These are phyloP conservation scores for Fennellomyces sp. DNA, from an alignment of 371 early-diverging fungal genomes.

Conservation along the genomic window DNA sequence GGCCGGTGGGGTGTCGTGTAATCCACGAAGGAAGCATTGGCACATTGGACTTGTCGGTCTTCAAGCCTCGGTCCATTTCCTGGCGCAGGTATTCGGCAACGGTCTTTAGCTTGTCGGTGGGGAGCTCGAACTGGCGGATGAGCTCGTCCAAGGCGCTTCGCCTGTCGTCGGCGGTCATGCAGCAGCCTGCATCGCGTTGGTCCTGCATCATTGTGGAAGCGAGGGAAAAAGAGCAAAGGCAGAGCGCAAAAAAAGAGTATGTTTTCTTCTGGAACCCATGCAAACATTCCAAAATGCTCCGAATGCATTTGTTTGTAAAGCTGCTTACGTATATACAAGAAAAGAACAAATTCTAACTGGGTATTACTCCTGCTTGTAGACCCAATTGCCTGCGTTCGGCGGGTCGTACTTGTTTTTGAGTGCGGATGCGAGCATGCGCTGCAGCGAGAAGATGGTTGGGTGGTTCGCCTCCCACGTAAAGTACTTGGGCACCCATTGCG, in stretches of 20 bases:
- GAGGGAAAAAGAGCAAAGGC: not conserved
- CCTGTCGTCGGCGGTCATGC: not conserved
- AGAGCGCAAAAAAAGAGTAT: not conserved
- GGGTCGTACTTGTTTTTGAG: slow-evolving; percentile 41
- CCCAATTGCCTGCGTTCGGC: slow-evolving; percentile 46
- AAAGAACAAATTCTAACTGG: not conserved
- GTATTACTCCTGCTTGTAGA: slow-evolving; percentile 16
- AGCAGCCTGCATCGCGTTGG: not conserved
- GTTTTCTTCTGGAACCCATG: not conserved
- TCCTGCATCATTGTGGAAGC: not conserved
- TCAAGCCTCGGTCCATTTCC: slow-evolving; percentile 74
- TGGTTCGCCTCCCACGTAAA: slow-evolving; percentile 62
- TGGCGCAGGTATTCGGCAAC: slow-evolving; percentile 60
- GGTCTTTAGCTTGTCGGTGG: slow-evolving; percentile 47
- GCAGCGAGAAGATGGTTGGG: slow-evolving; percentile 34
- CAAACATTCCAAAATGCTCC: slow-evolving; percentile 8
- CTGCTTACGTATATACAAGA: not conserved
- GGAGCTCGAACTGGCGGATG: slow-evolving; percentile 52
- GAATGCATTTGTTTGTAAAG: not conserved
- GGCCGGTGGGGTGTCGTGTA: slow-evolving; percentile 69
- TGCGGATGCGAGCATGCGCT: slow-evolving; percentile 40
- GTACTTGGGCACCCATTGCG: slow-evolving; percentile 61
- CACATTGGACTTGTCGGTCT: slow-evolving; percentile 52
- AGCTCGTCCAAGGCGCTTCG: slow-evolving; percentile 16
- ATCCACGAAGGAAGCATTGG: slow-evolving; percentile 69